phyloP scores from a whole-genome alignment of 2,329 filamentous ascomycete genomes.

The Penicillium sp. region DNA sequence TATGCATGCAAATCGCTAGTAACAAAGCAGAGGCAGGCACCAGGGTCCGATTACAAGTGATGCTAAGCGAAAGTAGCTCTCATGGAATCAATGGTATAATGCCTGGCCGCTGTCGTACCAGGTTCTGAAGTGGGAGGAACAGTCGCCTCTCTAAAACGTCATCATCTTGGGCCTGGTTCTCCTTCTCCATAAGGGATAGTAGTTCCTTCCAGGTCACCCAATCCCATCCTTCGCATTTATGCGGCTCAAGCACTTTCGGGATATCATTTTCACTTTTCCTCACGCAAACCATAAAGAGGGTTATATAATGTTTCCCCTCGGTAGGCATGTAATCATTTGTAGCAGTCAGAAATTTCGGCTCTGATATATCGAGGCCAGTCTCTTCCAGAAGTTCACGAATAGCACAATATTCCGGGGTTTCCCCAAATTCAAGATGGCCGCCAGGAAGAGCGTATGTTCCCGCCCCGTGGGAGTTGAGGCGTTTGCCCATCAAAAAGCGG shows the following conservation, averaged over 20 bases:
- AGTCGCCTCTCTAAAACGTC: constrained; percentile 28
- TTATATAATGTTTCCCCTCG: constrained; percentile 69
- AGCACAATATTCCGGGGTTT: constrained; percentile 60
- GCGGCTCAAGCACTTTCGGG: constrained; percentile 53
- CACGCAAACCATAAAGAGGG: constrained; percentile 61
- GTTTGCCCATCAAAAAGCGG: constrained; percentile 14
- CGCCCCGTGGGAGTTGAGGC: constrained; percentile 22
- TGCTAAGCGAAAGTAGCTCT: neutral
- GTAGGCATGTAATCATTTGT: constrained; percentile 64
- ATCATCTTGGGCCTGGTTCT: constrained; percentile 27
- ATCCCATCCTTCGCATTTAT: constrained; percentile 55
- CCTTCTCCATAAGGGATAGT: constrained; percentile 30
- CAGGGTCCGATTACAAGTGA: neutral
- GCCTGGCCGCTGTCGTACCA: constrained; percentile 39
- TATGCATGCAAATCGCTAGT: neutral
- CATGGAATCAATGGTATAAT: constrained; percentile 22
- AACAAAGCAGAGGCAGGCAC: neutral
- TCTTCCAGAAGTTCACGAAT: constrained; percentile 67
- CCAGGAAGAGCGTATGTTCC: constrained; percentile 67
- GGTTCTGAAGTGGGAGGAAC: constrained; percentile 47
- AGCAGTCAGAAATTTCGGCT: constrained; percentile 53
- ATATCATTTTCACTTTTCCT: constrained; percentile 46
- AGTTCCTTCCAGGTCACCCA: constrained; percentile 52
- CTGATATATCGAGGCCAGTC: constrained; percentile 57
- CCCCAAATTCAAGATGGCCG: constrained; percentile 69